Evolutionary conservation across 1,284 basidiomycete genomes (phyloP), one percentile per base, ranked within the genome.

Genomic region (Fistulina hepatica): DNA sequence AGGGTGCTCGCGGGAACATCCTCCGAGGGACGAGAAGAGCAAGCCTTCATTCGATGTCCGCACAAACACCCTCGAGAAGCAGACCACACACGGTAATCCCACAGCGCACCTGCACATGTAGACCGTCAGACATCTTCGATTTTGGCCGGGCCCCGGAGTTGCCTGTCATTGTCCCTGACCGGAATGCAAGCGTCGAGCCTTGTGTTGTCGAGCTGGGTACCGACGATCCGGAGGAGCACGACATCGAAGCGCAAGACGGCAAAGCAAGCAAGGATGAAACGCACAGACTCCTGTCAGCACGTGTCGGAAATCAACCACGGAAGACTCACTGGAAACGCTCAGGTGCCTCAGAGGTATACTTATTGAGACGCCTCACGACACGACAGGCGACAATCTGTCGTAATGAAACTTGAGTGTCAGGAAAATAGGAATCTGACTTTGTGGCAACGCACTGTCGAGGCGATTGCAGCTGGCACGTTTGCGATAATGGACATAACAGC

Each of bases 381-480:
- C 81, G 73, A 48, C 73, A 76, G 0, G 80, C 79, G 11, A 78
- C 80, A 46, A 81, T 80, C 80, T 82, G 41, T n/a, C n/a, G 11
- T 16, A 16, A 17, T 13, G 13, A 15, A 20, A 7, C 11, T 21
- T 22, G 13, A 11, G 11, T 17, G n/a, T 4, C 12, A 12, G 22
- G 19, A 7, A 31, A 13, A 21, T n/a, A 6, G 5, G 16, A 39
- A n/a, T 3, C 21, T 34, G 33, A 11, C 6, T 26, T 2, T 28
- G 13, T 25, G 20, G 16, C n/a, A 17, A 19, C 17, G n/a, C 13
- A 15, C 8, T 6, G 13, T 13, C 20, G 11, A 21, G 32, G 33
- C 13, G 37, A 11, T 17, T 27, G 21, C 17, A 15, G 21, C 25
- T n/a, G 25, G 22, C 15, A 34, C 12, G 26, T 2, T 13, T 23